These are phyloP conservation scores for Fusarium redolens DNA, from an alignment of 2,329 filamentous ascomycete species.

Conservation along the genomic window DNA sequence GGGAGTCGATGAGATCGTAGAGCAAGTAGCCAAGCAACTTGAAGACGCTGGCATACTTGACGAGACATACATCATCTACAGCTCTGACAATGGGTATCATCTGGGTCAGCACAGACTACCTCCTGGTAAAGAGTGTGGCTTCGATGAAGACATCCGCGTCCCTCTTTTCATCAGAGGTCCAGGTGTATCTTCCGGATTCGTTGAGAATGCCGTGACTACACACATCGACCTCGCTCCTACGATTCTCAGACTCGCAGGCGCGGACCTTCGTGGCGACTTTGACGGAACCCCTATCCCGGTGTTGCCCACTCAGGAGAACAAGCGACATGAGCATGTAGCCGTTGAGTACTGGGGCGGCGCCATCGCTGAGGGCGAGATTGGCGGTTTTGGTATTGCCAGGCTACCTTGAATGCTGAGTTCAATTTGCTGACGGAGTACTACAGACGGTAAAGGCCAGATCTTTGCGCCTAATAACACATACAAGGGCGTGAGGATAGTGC, in stretches of 20 bases:
- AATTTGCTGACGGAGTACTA: conserved; percentile 1
- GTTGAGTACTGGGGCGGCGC: conserved; percentile 68
- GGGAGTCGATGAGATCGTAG: conserved; percentile 66
- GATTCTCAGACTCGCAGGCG: conserved; percentile 59
- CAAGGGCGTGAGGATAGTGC: conserved; percentile 68
- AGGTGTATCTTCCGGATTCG: conserved; percentile 55
- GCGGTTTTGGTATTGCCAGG: conserved; percentile 40
- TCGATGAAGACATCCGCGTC: conserved; percentile 70
- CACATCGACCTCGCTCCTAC: conserved; percentile 75
- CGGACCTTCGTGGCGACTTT: conserved; percentile 60
- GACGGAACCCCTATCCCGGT: conserved; percentile 66
- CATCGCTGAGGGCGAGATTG: conserved; percentile 50
- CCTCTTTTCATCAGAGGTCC: conserved; percentile 68
- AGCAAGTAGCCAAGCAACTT: conserved; percentile 57
- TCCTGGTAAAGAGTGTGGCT: conserved; percentile 68
- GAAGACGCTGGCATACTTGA: conserved; percentile 68
- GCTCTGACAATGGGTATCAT: conserved; percentile 71
- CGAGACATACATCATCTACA: conserved; percentile 70
- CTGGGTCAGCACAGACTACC: conserved; percentile 69
- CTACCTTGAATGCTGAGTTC: not conserved
- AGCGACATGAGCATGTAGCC: conserved; percentile 64
- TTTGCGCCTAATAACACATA: conserved; percentile 64
- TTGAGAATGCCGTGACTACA: conserved; percentile 62
- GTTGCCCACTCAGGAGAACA: conserved; percentile 37
- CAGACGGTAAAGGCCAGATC: conserved; percentile 37